Conservation (phyloP, 495 filamentous ascomycete species). For the Jackrogersella minutella region DNA sequence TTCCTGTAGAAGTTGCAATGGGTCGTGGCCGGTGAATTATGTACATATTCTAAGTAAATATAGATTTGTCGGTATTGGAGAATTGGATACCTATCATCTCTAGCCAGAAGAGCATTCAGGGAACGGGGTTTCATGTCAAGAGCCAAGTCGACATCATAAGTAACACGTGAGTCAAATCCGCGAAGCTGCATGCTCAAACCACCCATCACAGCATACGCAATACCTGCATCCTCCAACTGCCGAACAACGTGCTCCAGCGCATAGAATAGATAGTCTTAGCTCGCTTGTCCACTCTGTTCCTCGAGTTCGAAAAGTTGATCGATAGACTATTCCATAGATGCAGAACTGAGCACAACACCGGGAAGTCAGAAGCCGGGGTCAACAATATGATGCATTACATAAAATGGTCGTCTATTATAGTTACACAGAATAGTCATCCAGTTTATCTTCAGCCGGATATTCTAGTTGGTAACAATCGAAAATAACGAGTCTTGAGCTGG, state of each 20-base stretch:
- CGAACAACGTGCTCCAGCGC: slow-evolving; percentile 4
- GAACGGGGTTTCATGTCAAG: neutral
- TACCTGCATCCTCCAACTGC: neutral
- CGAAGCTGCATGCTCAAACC: slow-evolving; percentile 5
- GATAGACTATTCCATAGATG: neutral
- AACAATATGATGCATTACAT: neutral
- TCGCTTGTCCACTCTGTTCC: neutral
- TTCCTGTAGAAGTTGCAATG: neutral
- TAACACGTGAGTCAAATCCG: neutral
- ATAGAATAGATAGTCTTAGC: neutral
- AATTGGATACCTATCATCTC: neutral
- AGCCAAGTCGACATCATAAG: neutral
- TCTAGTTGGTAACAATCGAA: too few species aligned
- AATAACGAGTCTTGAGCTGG: neutral
- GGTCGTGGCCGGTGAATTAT: slow-evolving; percentile 1
- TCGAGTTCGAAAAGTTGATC: slow-evolving; percentile 9
- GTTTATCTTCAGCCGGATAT: neutral
- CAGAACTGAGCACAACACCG: neutral
- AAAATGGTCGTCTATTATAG: too few species aligned
- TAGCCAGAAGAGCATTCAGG: neutral
- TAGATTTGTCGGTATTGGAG: neutral
- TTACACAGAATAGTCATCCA: neutral
- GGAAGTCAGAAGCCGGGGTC: too few species aligned
- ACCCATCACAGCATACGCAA: slow-evolving; percentile 1
- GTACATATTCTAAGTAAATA: neutral